These are phyloP conservation scores for Penicillium sp. DNA, from an alignment of 2,329 filamentous ascomycete species.

Conservation along the genomic window DNA sequence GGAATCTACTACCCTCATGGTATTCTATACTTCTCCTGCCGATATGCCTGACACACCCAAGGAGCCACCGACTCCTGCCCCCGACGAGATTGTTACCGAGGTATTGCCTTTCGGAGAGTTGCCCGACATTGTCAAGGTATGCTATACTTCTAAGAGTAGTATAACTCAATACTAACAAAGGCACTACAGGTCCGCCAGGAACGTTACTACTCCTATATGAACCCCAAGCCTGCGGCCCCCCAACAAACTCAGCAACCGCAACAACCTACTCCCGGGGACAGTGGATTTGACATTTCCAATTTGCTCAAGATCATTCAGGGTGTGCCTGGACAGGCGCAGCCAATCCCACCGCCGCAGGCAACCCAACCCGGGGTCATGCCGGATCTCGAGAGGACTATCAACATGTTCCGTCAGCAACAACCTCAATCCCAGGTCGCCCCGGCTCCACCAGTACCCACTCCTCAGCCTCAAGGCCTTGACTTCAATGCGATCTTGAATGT, in stretches of 20 bases:
- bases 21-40: slow-evolving; percentile 46
- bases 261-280: slow-evolving; percentile 22
- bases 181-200: slow-evolving; percentile 41
- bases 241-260: slow-evolving; percentile 26
- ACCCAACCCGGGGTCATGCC: slow-evolving; percentile 27
- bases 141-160: slow-evolving; percentile 3
- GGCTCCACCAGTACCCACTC: slow-evolving; percentile 24
- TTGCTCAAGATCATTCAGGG: slow-evolving; percentile 44
- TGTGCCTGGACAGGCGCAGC: slow-evolving; percentile 32
- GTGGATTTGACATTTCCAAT: slow-evolving; percentile 40
- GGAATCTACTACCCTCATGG: slow-evolving; percentile 50
- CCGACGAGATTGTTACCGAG: slow-evolving; percentile 39
- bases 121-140: slow-evolving; percentile 43
- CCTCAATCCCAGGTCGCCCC: slow-evolving; percentile 17
- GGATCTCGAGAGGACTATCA: slow-evolving; percentile 22
- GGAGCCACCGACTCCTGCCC: slow-evolving; percentile 43
- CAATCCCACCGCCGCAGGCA: slow-evolving; percentile 31
- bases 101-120: slow-evolving; percentile 46
- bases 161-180: slow-evolving; percentile 11
- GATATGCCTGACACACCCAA: slow-evolving; percentile 51
- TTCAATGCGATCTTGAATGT: slow-evolving; percentile 42
- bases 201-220: slow-evolving; percentile 41
- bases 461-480: slow-evolving; percentile 35
- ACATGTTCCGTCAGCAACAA: slow-evolving; percentile 16
- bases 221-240: slow-evolving; percentile 31